Base-by-base conservation (phyloP, 805 yeast species). In the Sugiyamaella chiloensis region DNA sequence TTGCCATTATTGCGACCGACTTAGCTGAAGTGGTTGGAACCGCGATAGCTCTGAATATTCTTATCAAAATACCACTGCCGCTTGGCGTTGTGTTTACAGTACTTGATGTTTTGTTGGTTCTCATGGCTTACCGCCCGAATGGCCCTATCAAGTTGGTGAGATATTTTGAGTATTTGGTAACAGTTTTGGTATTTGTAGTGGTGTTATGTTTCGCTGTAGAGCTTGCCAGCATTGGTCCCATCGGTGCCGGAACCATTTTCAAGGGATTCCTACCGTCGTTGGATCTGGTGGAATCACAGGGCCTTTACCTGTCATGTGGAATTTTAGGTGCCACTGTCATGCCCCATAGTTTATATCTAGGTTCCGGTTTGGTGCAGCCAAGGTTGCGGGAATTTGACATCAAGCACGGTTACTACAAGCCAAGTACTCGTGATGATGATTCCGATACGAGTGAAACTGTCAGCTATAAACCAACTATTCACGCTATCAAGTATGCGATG, bases 11-110 rank as follows among this genome's bases (percentile, higher is more conserved):
- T 29, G 95, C 96, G 7, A 89, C 97, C 0, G 97, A 89, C 63
- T 69, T 89, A 58, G 96, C 96, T 0, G 97, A 89, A 64, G 96
- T 89, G 8, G 91, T 89, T 5, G 97, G 97, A 1, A 85, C 96
- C 2, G 96, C 96, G 8, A 86, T 89, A 41, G 80, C 96, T 0
- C 71, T 89, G 44, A 81, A 87, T 55, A 87, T 89, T 50, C 64
- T 89, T 23, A 82, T 89, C 58, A 73, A 76, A 1, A 78, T 89
- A 8, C 96, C 96, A 0, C 70, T 89, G 48, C 62, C 81, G 1
- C 65, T 74, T 32, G 97, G 97, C 46, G 95, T 89, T 2, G 53
- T 85, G 5, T 63, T 89, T 30, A 89, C 97, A 0, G 83, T 89
- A 1, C 62, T 86, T 2, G 97, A 89, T 61, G 96, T 89, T 5